These are phyloP conservation scores for Penium margaritaceum DNA, from an alignment of 139 green algal genomes.

Conservation along the genomic window DNA sequence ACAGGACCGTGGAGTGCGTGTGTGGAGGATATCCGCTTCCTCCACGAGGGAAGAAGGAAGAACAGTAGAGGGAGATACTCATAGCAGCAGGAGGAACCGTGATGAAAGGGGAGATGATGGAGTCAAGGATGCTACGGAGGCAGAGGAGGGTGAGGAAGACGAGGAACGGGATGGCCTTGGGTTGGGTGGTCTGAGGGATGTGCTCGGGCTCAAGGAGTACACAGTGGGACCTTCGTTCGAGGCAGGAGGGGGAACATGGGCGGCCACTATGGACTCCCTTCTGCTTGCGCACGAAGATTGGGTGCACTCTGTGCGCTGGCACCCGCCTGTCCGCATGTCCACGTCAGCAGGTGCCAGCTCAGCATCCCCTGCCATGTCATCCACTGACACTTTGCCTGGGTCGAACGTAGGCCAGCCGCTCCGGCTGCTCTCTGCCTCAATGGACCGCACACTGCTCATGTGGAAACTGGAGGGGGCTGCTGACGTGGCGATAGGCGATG, in stretches of 20 bases:
- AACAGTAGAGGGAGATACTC: no score
- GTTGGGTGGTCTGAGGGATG: background rate
- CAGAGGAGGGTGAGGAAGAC: background rate
- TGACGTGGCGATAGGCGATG: no score
- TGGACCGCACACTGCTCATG: slow-evolving; percentile 90
- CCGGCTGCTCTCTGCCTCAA: slow-evolving; percentile 77
- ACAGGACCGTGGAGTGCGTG: slow-evolving; percentile 70
- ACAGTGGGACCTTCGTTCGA: slow-evolving; percentile 48
- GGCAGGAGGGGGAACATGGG: slow-evolving; percentile 27
- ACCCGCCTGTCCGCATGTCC: slow-evolving; percentile 32
- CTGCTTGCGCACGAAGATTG: slow-evolving; percentile 82
- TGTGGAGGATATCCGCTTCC: slow-evolving; percentile 54
- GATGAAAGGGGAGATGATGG: no score
- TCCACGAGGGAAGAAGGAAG: no score
- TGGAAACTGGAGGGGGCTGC: no score
- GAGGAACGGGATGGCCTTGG: no score
- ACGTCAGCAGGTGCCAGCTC: no score
- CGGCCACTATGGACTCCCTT: slow-evolving; percentile 66
- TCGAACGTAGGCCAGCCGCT: no score
- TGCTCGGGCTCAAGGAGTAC: slow-evolving; percentile 41
- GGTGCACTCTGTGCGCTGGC: slow-evolving; percentile 76
- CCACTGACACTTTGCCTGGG: no score
- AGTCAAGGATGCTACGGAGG: background rate
- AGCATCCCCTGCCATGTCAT: no score
- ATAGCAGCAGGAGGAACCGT: no score